A percentile compares a stretch with the other conserved stretches of the same genome.
These are phyloP conservation scores for Pestalotiopsis sp. DNA, from an alignment of 2,329 filamentous ascomycete species.

Conservation along the genomic window DNA sequence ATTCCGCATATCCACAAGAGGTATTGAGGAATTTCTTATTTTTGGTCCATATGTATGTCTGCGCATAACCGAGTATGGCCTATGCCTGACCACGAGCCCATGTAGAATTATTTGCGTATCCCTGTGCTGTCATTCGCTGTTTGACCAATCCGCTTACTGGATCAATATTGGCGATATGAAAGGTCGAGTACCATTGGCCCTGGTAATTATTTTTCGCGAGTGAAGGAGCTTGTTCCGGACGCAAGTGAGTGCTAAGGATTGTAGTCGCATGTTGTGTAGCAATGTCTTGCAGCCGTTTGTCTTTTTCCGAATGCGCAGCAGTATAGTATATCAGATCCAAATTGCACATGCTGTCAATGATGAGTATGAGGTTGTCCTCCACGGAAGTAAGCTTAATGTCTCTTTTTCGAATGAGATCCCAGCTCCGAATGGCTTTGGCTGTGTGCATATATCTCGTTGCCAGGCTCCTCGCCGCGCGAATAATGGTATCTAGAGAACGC, in stretches of 20 bases:
- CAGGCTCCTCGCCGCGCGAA: constrained; percentile 46
- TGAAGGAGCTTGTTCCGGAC: constrained; percentile 29
- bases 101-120: constrained; percentile 45
- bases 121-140: constrained; percentile 48
- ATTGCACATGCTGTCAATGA: constrained; percentile 47
- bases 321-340: constrained; percentile 42
- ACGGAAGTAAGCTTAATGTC: constrained; percentile 28
- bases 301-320: constrained; percentile 32
- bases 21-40: constrained; percentile 42
- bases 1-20: constrained; percentile 45
- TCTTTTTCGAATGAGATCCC: constrained; percentile 42
- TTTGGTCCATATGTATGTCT: constrained; percentile 51
- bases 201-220: constrained; percentile 16
- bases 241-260: constrained; percentile 40
- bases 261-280: constrained; percentile 43
- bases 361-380: constrained; percentile 37
- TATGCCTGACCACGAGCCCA: constrained; percentile 54
- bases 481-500: constrained; percentile 40
- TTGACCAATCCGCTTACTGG: constrained; percentile 44
- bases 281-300: constrained; percentile 30
- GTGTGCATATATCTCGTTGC: constrained; percentile 42
- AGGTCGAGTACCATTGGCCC: constrained; percentile 37
- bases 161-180: constrained; percentile 50
- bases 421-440: constrained; percentile 49
- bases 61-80: constrained; percentile 50